phyloP scores from a whole-genome alignment of 129 eudicot species.

The Glebionis coronaria region DNA sequence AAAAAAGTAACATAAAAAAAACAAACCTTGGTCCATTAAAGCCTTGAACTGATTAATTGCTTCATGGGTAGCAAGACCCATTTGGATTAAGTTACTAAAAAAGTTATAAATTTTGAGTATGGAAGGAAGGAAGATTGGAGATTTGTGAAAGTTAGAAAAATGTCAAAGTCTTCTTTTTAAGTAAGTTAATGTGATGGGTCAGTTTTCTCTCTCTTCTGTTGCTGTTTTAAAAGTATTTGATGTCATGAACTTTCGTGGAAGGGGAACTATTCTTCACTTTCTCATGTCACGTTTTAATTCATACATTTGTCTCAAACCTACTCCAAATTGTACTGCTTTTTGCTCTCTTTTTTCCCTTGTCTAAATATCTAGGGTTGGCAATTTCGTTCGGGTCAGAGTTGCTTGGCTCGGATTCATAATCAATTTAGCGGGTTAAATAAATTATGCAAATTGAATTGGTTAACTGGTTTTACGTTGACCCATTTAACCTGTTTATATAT shows the following conservation, averaged over 20 bases:
- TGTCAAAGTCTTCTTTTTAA: slow-evolving; percentile 14
- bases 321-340: too few relatives aligned
- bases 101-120: not conserved
- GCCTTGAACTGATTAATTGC: slow-evolving; percentile 54
- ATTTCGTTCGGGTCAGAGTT: too few relatives aligned
- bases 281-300: slow-evolving; percentile 26
- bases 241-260: slow-evolving; percentile 23
- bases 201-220: slow-evolving; percentile 25
- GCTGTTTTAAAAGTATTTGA: not conserved
- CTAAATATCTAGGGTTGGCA: too few relatives aligned
- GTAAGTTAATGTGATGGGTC: too few relatives aligned
- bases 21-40: slow-evolving; percentile 66
- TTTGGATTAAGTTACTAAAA: slow-evolving; percentile 23
- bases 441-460: too few relatives aligned
- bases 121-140: slow-evolving; percentile 22
- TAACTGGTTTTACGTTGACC: too few relatives aligned
- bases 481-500: too few relatives aligned
- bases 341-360: too few relatives aligned
- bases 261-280: not conserved
- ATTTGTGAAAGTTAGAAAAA: slow-evolving; percentile 24
- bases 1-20: not conserved
- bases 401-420: too few relatives aligned
- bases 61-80: slow-evolving; percentile 66
- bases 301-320: not conserved
- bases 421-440: too few relatives aligned